Evolutionary conservation across 2,329 filamentous ascomycete genomes (phyloP).

Genomic region (Chrysosporium keratinophilum): DNA sequence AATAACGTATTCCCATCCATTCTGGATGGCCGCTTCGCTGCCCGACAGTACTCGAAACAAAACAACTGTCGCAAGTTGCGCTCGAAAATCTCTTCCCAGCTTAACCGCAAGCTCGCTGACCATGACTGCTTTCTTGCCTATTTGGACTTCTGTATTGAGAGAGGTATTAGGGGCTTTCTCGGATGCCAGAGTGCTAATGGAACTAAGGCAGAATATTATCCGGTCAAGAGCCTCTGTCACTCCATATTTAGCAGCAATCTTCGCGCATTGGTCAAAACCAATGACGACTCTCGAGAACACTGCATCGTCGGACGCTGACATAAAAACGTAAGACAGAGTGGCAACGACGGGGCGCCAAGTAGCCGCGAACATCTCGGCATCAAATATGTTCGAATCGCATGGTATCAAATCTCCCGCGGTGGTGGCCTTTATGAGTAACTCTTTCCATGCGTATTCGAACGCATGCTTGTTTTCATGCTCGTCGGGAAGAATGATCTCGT

Average conservation of each 20-base stretch:
- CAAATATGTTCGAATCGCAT: conserved; percentile 87
- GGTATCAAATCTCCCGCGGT: conserved; percentile 62
- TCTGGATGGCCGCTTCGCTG: conserved; percentile 64
- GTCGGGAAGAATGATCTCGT: conserved; percentile 93
- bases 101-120: conserved; percentile 96
- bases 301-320: conserved; percentile 93
- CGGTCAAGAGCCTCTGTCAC: conserved; percentile 82
- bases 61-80: conserved; percentile 88
- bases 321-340: conserved; percentile 94
- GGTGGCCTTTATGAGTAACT: conserved; percentile 75
- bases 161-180: conserved; percentile 67
- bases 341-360: conserved; percentile 94
- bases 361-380: conserved; percentile 93
- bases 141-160: conserved; percentile 92
- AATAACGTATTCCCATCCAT: conserved; percentile 55
- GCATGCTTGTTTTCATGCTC: conserved; percentile 95
- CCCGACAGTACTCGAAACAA: conserved; percentile 83
- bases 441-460: conserved; percentile 96
- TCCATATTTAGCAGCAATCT: conserved; percentile 75
- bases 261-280: conserved; percentile 91
- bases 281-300: conserved; percentile 89
- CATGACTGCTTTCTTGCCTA: conserved; percentile 87
- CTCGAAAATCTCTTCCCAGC: conserved; percentile 85
- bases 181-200: conserved; percentile 78
- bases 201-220: conserved; percentile 79